phyloP scores from a whole-genome alignment of 257 asterid species.

The Striga asiatica region DNA sequence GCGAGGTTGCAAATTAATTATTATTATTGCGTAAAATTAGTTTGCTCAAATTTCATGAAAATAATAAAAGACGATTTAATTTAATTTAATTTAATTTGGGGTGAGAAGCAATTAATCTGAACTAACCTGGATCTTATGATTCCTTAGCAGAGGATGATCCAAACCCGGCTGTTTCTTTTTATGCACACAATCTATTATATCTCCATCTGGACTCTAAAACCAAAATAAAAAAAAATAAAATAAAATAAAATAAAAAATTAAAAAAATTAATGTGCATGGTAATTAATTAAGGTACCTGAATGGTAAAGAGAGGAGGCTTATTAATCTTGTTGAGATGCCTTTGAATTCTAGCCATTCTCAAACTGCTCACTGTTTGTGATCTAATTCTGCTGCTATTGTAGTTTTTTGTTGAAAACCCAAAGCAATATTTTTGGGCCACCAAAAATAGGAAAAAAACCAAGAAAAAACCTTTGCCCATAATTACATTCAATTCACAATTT shows the following conservation, averaged over 20 bases:
- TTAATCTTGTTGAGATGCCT: conserved; percentile 63
- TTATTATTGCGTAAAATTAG: conserved; percentile 31
- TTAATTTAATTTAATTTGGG: too few relatives aligned
- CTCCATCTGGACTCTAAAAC: conserved; percentile 95
- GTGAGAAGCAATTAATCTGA: too few relatives aligned
- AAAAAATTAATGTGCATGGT: not conserved
- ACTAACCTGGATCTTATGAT: conserved; percentile 83
- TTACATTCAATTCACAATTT: conserved; percentile 13
- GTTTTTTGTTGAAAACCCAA: too few relatives aligned
- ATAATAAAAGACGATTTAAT: too few relatives aligned
- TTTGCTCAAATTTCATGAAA: conserved; percentile 18
- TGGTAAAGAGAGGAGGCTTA: conserved; percentile 71
- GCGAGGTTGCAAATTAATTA: conserved; percentile 11
- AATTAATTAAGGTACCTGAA: conserved; percentile 42
- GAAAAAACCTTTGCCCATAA: not conserved
- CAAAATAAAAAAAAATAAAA: not conserved
- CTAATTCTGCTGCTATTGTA: too few relatives aligned
- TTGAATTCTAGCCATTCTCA: conserved; percentile 73
- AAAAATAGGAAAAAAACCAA: not conserved
- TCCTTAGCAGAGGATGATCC: conserved; percentile 88
- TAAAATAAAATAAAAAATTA: too few relatives aligned
- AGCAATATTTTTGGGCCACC: not conserved
- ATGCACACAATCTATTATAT: conserved; percentile 91
- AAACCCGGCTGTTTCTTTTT: conserved; percentile 82
- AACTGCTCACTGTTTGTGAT: conserved; percentile 50